phyloP scores from a whole-genome alignment of 495 filamentous ascomycete species.

The Lophiostoma macrostomum region DNA sequence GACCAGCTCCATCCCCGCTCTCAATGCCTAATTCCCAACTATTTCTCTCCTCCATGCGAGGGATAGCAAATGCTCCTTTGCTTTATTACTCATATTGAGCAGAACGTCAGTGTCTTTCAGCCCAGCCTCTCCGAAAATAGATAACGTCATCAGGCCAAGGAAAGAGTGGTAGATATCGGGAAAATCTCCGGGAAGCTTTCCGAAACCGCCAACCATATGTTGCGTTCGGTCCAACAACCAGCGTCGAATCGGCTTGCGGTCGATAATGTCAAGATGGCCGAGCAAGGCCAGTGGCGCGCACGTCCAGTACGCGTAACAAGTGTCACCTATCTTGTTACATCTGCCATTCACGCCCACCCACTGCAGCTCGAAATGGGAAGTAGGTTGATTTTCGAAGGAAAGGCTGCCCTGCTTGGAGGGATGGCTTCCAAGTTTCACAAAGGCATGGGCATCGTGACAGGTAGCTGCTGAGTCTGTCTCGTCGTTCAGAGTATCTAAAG shows the following conservation, averaged over 20 bases:
- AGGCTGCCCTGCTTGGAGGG: slow-evolving; percentile 20
- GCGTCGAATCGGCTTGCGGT: slow-evolving; percentile 57
- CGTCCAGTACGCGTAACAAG: slow-evolving; percentile 94
- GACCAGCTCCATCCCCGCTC: neutral
- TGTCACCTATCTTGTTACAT: slow-evolving; percentile 84
- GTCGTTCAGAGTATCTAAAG: slow-evolving; percentile 39
- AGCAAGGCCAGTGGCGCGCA: slow-evolving; percentile 73
- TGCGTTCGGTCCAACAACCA: slow-evolving; percentile 89
- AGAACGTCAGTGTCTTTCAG: slow-evolving; percentile 32
- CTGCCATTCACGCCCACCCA: slow-evolving; percentile 81
- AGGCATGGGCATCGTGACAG: slow-evolving; percentile 30
- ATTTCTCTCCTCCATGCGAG: slow-evolving; percentile 27
- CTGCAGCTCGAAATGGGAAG: slow-evolving; percentile 39
- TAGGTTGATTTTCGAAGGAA: slow-evolving; percentile 23
- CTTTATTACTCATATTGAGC: slow-evolving; percentile 48
- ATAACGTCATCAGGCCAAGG: slow-evolving; percentile 77
- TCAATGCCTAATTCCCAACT: slow-evolving; percentile 1
- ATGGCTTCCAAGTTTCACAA: slow-evolving; percentile 31
- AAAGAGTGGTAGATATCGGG: slow-evolving; percentile 92
- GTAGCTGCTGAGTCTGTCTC: slow-evolving; percentile 32
- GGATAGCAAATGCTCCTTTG: slow-evolving; percentile 21
- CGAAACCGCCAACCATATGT: slow-evolving; percentile 86
- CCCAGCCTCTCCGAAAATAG: slow-evolving; percentile 32
- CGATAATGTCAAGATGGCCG: slow-evolving; percentile 57
- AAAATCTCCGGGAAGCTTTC: slow-evolving; percentile 72